Evolutionary conservation across 371 early-diverging fungal species (phyloP), one percentile per base, ranked within the genome.

Genomic region (Blastocladiella emersonii): DNA sequence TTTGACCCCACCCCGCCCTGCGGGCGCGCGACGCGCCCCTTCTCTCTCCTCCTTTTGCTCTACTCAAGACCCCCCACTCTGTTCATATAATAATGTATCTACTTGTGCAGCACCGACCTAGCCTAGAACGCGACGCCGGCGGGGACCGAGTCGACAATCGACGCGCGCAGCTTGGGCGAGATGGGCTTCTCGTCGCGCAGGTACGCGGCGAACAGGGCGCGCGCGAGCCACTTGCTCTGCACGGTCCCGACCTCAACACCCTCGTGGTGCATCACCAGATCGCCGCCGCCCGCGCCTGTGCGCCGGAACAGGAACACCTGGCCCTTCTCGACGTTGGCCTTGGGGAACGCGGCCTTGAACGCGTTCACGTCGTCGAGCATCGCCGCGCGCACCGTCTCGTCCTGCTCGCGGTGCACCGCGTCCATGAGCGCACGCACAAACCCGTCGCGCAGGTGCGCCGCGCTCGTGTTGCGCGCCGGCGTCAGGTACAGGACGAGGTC

Each of bases 371-470:
- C 83, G 10, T 76, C 66, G 64, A 84, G 66, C 6, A 80, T 74
- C 27, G 74, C 72, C 68, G 65, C 68, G 56, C 74, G 76, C 44
- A 75, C 68, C 1, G 76, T 77, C 64, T 78, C 80, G 0, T 70
- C 65, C 59, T 76, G 43, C 13, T 30, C 41, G 39, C 56, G 2
- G 8, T 49, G 67, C 63, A 67, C 56, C 37, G 74, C 78, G 75
- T 76, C 48, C 74, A 77, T 67, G 61, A 87, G 70, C n/a, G 76
- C 66, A 7, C 84, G 72, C 13, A 82, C 73, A 66, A 87, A 85
- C 0, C 88, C 86, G 66, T 87, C 86, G 8, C 88, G 80, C 45
- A 87, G 66, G 71, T 87, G 88, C 34, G 83, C 81, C 1, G 82
- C 83, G 61, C 80, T 80, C 5, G 88, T 85, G 49, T 73, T 68